Evolutionary conservation across 257 asterid species (phyloP), one percentile per base, ranked within the genome.

Genomic region (Petrea volubilis): DNA sequence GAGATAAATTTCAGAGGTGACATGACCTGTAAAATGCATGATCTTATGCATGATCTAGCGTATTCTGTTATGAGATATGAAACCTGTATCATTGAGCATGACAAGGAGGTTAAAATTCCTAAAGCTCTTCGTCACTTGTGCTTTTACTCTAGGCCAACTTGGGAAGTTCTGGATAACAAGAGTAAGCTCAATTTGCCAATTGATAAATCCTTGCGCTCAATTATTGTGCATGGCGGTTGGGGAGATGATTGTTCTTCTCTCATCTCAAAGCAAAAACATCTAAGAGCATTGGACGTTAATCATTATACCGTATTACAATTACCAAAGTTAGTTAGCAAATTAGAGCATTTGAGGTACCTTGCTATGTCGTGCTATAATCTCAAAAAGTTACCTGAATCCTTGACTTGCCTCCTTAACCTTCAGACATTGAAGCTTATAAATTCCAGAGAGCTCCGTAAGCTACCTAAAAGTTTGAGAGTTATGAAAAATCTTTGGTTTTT

Each of bases 401-500:
- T 75, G n/a, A 68, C 75, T 40, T 8, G 34, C n/a, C 79, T 75
- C 43, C 29, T 13, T 28, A 68, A 75, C 50, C 75, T 75, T 50
- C 71, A 68, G 60, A 75, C 75, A 10, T 68, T 75, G 79, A 60
- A 75, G 59, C 79, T 68, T 61, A 17, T 0, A 6, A 0, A 28
- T 14, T 50, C 75, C 14, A 0, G 1, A 0, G 0, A 0, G 6
- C 79, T 68, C 29, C 44, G 27, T 43, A 50, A 41, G 71, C 53
- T 75, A 31, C 79, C 82, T 33, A 55, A 68, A 68, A 40, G 68
- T 43, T 41, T 73, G 69, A 73, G 62, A 14, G 8, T 25, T 17
- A 62, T 73, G 76, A 73, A 73, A 60, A 73, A 56, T 33, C 82
- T 78, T 27, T 72, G 47, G 33, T 68, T 60, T 68, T 36, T 78